Conservation (phyloP, 441 rosid species). For the Syzygium malaccense region DNA sequence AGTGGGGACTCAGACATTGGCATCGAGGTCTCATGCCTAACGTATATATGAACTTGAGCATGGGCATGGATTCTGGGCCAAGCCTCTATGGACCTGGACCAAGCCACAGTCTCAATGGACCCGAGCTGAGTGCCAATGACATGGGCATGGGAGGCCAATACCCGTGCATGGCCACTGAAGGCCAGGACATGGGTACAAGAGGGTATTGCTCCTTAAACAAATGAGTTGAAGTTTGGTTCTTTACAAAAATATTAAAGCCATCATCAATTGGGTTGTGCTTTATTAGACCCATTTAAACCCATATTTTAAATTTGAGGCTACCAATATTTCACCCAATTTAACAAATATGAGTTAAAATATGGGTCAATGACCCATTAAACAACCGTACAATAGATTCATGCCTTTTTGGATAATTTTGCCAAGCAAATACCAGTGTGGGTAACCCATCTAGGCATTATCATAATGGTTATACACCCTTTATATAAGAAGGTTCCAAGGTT, state of each 20-base stretch:
- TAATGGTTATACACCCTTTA: not conserved
- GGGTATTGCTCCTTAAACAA: not conserved
- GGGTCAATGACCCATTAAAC: not conserved
- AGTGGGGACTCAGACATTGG: accelerated
- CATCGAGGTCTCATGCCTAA: not conserved
- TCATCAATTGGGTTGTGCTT: not conserved
- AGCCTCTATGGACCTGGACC: not conserved
- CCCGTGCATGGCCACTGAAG: not conserved
- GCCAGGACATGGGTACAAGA: accelerated
- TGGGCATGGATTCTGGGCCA: not conserved
- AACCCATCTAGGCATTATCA: not conserved
- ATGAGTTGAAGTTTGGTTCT: not conserved
- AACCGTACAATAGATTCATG: not conserved
- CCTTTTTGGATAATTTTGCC: not conserved
- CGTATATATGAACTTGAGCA: not conserved
- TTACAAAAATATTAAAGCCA: not conserved
- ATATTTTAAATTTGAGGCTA: not conserved
- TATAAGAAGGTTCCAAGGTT: not conserved
- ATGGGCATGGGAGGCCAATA: accelerated
- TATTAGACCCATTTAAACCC: not conserved
- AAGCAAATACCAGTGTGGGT: not conserved
- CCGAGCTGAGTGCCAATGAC: not conserved
- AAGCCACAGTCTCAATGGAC: not conserved
- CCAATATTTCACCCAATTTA: not conserved
- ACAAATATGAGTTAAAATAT: not conserved